Evolutionary conservation across 495 filamentous ascomycete species (phyloP).

Genomic region (Collariella sp.): DNA sequence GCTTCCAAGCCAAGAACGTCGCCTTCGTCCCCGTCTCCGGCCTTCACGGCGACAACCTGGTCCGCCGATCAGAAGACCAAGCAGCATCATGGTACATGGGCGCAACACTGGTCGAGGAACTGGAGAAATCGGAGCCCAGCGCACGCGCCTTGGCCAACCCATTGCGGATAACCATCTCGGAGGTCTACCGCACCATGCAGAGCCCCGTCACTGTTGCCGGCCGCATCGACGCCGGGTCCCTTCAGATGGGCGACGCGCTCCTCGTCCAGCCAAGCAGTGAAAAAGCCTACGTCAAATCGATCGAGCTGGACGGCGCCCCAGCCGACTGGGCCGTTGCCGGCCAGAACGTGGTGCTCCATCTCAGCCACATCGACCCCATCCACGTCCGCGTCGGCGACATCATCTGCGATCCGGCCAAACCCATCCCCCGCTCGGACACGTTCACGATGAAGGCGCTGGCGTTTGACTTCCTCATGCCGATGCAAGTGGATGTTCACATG

Average conservation of each 20-base stretch:
- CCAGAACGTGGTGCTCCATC: constrained; percentile 74
- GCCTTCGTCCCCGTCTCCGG: constrained; percentile 85
- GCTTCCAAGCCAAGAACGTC: constrained; percentile 71
- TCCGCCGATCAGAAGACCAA: constrained; percentile 47
- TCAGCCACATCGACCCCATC: constrained; percentile 75
- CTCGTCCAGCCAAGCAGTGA: constrained; percentile 72
- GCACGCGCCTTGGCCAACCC: constrained; percentile 67
- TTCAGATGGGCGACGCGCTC: constrained; percentile 77
- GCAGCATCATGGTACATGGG: constrained; percentile 70
- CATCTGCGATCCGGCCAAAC: constrained; percentile 58
- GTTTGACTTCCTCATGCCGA: constrained; percentile 81
- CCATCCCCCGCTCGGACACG: constrained; percentile 56
- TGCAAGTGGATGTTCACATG: constrained; percentile 78
- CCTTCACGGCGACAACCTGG: constrained; percentile 78
- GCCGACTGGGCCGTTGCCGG: constrained; percentile 93
- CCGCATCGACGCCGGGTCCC: constrained; percentile 71
- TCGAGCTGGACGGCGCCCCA: constrained; percentile 64
- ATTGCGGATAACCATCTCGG: constrained; percentile 71
- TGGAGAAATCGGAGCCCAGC: constrained; percentile 70
- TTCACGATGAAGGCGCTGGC: constrained; percentile 80
- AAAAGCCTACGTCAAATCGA: constrained; percentile 63
- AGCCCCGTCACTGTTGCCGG: constrained; percentile 76
- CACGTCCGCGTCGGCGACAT: constrained; percentile 80
- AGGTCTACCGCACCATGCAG: constrained; percentile 59
- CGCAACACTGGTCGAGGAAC: constrained; percentile 66